Evolutionary conservation across 1,139 yeast species (phyloP), one percentile per base, ranked within the genome.

Genomic region (Hemisphaericaspora xylofermentans): DNA sequence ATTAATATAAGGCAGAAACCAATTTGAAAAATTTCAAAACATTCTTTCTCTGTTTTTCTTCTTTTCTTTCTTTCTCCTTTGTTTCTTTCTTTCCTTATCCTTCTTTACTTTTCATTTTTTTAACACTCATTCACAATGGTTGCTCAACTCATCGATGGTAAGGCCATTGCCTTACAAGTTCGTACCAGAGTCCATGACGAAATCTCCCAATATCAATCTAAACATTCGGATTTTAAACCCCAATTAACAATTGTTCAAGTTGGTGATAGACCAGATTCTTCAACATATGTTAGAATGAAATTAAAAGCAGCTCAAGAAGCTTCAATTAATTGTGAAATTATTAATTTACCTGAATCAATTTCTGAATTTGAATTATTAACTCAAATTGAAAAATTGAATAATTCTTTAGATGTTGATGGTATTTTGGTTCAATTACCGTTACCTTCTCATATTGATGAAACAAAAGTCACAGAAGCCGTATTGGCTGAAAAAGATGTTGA

Each of bases 251-350:
- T 93, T 52, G 75, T 93, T 51, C 98, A 93, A 68, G 95, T 93
- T 21, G 98, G 98, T 37, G 74, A 71, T 38, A 77, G 98, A 57
- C 91, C 88, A 30, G 98, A 93, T 61, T 88, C 97, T 10, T 76
- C 88, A 38, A 87, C 96, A n/a, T 93, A 93, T 65, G 97, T 93
- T 43, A 81, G 84, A 52, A 91, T 93, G 96, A 93, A 93, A 71
- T 72, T 88, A 52, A 87, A 84, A 69, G 97, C 98, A 21, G 96
- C 98, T 25, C 69, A 75, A 50, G 94, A 87, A 58, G 93, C 96
- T 29, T 80, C 82, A 45, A 84, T 93, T 50, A 72, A 71, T 25
- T 89, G 95, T 61, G 73, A 78, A 39, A 73, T 88, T 47, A 69
- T 84, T 54, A 80, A 78, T 47, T 73, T 88, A 53, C 80, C 88